phyloP scores from a whole-genome alignment of 352 stramenopile genomes.

The Pythium brachiatum region DNA sequence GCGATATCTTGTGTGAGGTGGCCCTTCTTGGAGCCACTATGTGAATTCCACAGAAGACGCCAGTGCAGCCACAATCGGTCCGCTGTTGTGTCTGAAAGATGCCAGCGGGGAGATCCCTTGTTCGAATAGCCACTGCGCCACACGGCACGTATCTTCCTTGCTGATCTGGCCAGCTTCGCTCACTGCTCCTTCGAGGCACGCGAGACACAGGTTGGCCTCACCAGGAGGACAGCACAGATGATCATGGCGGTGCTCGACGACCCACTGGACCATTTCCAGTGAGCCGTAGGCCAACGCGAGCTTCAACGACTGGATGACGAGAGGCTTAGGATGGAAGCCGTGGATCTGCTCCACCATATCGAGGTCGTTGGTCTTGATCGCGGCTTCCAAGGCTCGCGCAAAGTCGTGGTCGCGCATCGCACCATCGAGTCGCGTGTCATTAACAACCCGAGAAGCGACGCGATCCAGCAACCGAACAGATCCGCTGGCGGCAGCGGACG shows the following conservation, averaged over 20 bases:
- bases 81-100: no score
- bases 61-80: no score
- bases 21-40: no score
- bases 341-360: not conserved
- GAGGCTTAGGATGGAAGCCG: slow-evolving; percentile 1
- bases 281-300: not conserved
- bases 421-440: not conserved
- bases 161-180: not conserved
- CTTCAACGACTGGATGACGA: not conserved
- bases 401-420: not conserved
- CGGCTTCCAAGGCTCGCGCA: not conserved
- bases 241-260: slow-evolving; percentile 5
- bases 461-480: not conserved
- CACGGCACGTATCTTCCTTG: not conserved
- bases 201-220: not conserved
- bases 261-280: slow-evolving; percentile 10
- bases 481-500: not conserved
- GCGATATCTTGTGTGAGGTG: no score
- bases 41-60: no score
- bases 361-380: slow-evolving; percentile 3
- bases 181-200: not conserved
- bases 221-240: not conserved
- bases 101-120: not conserved
- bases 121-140: not conserved
- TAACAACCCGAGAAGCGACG: not conserved